Evolutionary conservation across 129 eudicot genomes (phyloP).

Genomic region (Helichrysum umbraculigerum): DNA sequence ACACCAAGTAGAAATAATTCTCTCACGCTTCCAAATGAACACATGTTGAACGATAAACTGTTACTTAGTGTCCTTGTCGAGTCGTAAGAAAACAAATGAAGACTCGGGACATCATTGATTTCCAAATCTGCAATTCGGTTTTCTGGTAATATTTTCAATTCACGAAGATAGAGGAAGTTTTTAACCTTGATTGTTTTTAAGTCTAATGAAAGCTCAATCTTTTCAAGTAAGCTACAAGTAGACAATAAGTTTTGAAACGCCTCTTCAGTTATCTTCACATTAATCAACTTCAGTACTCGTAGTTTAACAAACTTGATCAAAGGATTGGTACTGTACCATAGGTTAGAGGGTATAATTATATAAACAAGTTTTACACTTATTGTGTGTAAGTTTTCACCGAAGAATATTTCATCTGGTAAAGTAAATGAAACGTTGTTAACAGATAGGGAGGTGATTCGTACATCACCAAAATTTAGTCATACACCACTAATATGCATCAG

Average conservation of each 20-base stretch:
- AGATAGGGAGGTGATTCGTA: no score
- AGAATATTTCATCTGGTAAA: background rate
- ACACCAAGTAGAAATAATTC: background rate
- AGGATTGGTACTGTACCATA: background rate
- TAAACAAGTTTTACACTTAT: background rate
- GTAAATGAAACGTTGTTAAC: background rate
- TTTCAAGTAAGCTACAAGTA: constrained; percentile 1
- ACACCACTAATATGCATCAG: no score
- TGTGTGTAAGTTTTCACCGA: background rate
- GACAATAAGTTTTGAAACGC: background rate
- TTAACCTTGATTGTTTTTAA: background rate
- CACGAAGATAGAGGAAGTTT: background rate
- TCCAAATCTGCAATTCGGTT: background rate
- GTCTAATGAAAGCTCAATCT: background rate
- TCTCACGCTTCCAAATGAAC: background rate
- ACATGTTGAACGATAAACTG: background rate
- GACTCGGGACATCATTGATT: background rate
- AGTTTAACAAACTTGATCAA: background rate
- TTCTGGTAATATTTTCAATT: background rate
- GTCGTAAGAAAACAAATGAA: background rate
- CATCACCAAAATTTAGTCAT: no score
- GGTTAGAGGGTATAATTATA: no score
- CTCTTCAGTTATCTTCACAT: background rate
- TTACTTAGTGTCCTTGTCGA: no score
- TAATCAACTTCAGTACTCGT: background rate